Evolutionary conservation across 352 stramenopile species (phyloP), one percentile per base, ranked within the genome.

Genomic region (Globisporangium heterothallicum): DNA sequence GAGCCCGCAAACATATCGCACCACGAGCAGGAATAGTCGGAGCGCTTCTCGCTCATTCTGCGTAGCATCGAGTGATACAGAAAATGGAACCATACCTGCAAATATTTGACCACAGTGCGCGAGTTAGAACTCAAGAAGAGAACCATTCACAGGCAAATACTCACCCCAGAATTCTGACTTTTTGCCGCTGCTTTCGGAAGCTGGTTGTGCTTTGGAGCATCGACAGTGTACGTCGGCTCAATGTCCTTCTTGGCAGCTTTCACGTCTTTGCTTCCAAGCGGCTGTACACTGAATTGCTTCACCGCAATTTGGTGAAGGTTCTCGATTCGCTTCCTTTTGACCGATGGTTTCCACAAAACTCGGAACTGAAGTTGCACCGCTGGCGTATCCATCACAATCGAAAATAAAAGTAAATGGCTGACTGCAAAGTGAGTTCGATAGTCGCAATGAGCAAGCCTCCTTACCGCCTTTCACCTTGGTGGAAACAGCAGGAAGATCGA

Each of bases 1-100:
- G 78, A 88, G 21, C 78, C 78, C 19, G 78, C 74, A 42, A 82
- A 91, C 66, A 92, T 76, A 61, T 92, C 87, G 58, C 83, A 93
- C 78, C 74, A 93, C 34, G 79, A 72, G 30, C 83, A 93, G 18
- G 77, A 86, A 56, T 86, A 88, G 27, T 93, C 83, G 7, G 58
- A 70, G n/a, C 80, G 76, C 55, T 91, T 89, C 51, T 93, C 80
- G 48, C 76, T 93, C 75, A 86, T 78, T 53, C 79, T 68, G 13
- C 82, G 75, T 40, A 93, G 61, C 68, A 90, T 83, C 40, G 56
- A 77, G 68, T 93, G 79, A 51, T 90, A 93, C 12, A 93, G 68
- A 51, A 78, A 93, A 56, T 93, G 82, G 42, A 88, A 93, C 75
- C 77, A 90, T 16, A 92, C 75, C 77, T 90, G 27, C 35, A 51